Conservation (phyloP, 2,329 filamentous ascomycete species). For the Ustilaginoidea virens region DNA sequence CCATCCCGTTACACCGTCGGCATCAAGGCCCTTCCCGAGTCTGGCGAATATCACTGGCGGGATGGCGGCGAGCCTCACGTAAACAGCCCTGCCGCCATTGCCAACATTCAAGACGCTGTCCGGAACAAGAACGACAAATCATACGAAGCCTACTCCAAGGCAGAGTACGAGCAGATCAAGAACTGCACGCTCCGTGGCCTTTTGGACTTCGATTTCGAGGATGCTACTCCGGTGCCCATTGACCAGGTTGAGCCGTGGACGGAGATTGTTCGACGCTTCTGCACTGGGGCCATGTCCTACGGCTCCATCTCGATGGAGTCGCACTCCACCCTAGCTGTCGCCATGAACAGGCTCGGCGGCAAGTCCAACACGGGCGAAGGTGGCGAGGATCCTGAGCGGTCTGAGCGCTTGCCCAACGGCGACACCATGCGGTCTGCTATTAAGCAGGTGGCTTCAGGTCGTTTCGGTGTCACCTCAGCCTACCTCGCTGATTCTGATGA, state of each 20-base stretch:
- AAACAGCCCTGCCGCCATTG: constrained; percentile 88
- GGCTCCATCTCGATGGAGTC: constrained; percentile 98
- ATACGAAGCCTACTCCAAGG: constrained; percentile 87
- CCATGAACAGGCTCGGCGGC: constrained; percentile 91
- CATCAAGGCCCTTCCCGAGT: constrained; percentile 72
- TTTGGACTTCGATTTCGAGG: constrained; percentile 91
- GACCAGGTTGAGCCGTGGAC: constrained; percentile 98
- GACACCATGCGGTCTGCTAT: constrained; percentile 96
- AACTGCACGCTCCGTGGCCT: constrained; percentile 87
- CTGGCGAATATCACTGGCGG: constrained; percentile 96
- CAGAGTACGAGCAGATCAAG: constrained; percentile 93
- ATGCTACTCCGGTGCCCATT: constrained; percentile 70
- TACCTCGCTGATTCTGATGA: constrained; percentile 93
- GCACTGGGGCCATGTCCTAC: constrained; percentile 96
- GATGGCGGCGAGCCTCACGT: constrained; percentile 90
- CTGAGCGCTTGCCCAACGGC: constrained; percentile 71
- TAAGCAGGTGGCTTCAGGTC: constrained; percentile 91
- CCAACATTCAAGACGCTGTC: constrained; percentile 93
- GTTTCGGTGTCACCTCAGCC: constrained; percentile 89
- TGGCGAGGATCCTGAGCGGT: constrained; percentile 88
- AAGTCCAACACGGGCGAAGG: constrained; percentile 98
- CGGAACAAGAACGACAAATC: constrained; percentile 97
- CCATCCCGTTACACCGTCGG: constrained; percentile 63
- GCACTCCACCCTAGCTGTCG: constrained; percentile 86
- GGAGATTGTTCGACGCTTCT: constrained; percentile 90